Base-by-base conservation (phyloP, 495 filamentous ascomycete species). In the Hyaloscypha finlandica region DNA sequence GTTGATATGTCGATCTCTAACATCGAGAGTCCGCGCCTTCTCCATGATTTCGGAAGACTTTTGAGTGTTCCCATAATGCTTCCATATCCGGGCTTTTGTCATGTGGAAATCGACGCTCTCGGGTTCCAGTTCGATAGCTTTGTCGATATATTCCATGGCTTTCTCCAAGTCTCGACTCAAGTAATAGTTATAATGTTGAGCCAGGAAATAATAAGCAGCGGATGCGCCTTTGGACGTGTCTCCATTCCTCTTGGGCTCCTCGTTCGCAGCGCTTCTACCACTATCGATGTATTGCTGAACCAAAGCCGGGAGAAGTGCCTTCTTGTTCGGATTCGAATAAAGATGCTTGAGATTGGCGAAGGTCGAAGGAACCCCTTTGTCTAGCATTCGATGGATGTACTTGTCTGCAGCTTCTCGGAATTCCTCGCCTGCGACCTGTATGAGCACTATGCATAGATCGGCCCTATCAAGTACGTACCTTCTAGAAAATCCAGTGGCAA, bases 331-430 rank as follows among this genome's bases (percentile, higher is more conserved):
- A 74, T 94, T 89, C 29, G 81, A 80, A 78, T 97, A 98, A 22
- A 99, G 84, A 54, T 92, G 83, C 81, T 98, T 99, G 67, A 99
- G 84, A 77, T 98, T 98, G 5, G 92, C 92, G 76, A 99, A 98
- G 3, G 92, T 90, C 0, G 95, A 98, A 8, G 96, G 94, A 20
- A 98, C 91, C n/a, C 96, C 96, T 77, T 94, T 98, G 73, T 90
- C 88, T 33, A 99, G 83, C 92, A 97, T 93, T 5, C 90, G 85
- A 68, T 89, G 82, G 63, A 99, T 76, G 73, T 99, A 99, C 11
- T 78, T 75, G 75, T 94, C 91, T 22, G 89, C 93, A 22, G 92
- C 89, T 71, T 88, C 77, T 70, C 84, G 86, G 78, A 98, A 99
- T 8, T 90, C 85, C 29, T 94, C 89, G 2, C 92, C 88, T 89